Conservation (phyloP, 2,329 filamentous ascomycete genomes). For the Colletotrichum cereale region DNA sequence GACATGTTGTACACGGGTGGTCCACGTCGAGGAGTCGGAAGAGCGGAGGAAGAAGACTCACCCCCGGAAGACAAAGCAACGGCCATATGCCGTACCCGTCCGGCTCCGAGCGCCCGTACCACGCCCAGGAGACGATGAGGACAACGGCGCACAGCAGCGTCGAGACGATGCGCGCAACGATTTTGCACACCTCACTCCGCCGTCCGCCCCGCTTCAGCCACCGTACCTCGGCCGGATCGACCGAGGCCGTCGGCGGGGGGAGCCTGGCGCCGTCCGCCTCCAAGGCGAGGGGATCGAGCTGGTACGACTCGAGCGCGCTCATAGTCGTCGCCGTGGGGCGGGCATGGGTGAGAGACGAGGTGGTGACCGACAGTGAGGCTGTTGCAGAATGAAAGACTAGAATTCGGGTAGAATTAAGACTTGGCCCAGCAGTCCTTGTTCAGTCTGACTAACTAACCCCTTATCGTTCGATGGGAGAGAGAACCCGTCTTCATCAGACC, state of each 20-base stretch:
- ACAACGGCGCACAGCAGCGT: conserved; percentile 37
- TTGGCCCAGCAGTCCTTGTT: not conserved
- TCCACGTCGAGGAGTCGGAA: not conserved
- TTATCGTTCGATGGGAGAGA: not conserved
- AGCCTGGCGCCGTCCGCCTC: conserved; percentile 43
- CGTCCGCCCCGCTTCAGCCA: conserved; percentile 35
- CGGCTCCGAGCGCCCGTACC: not conserved
- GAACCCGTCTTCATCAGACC: not conserved
- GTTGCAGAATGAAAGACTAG: not conserved
- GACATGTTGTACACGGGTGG: too few species aligned
- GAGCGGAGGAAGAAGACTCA: not conserved
- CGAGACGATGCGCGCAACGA: conserved; percentile 42
- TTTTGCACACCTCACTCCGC: conserved; percentile 44
- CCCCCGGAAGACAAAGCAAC: conserved; percentile 9
- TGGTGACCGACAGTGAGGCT: not conserved
- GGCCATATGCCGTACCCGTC: not conserved
- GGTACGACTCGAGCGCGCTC: conserved; percentile 36
- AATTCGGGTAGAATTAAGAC: not conserved
- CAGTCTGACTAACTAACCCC: not conserved
- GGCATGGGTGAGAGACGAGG: not conserved
- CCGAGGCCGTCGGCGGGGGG: conserved; percentile 28
- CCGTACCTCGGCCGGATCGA: conserved; percentile 36
- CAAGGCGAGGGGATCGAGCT: conserved; percentile 35
- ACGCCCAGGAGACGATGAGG: conserved; percentile 27
- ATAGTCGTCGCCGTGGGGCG: conserved; percentile 16